Conservation (phyloP, 2,329 filamentous ascomycete species). For the Zasmidium angulare region DNA sequence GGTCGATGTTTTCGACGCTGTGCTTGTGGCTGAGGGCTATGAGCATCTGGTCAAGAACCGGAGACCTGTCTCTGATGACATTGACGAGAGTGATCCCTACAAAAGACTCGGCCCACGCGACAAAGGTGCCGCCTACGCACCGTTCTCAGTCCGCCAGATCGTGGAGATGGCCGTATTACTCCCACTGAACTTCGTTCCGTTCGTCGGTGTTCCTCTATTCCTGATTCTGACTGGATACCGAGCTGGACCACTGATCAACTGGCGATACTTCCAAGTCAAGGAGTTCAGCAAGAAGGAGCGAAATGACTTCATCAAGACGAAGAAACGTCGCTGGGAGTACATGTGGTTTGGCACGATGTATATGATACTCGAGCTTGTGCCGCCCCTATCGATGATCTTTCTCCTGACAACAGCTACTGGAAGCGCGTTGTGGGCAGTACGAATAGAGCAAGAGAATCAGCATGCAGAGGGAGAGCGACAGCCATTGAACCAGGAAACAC, state of each 20-base stretch:
- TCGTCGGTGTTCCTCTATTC: conserved; percentile 80
- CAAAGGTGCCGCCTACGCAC: conserved; percentile 73
- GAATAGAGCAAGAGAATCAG: conserved; percentile 63
- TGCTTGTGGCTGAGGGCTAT: conserved; percentile 71
- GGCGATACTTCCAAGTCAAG: conserved; percentile 81
- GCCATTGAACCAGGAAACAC: conserved; percentile 25
- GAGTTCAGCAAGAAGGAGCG: conserved; percentile 72
- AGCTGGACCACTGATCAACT: conserved; percentile 84
- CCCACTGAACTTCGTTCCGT: conserved; percentile 82
- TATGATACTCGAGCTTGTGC: conserved; percentile 81
- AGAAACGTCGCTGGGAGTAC: conserved; percentile 73
- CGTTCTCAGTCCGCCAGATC: conserved; percentile 89
- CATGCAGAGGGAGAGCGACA: conserved; percentile 5
- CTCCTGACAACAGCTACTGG: conserved; percentile 83
- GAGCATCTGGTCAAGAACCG: conserved; percentile 61
- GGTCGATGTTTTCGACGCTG: conserved; percentile 79
- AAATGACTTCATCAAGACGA: conserved; percentile 65
- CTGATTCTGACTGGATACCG: conserved; percentile 84
- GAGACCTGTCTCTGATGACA: conserved; percentile 67
- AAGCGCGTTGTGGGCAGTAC: conserved; percentile 80
- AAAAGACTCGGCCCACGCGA: conserved; percentile 82
- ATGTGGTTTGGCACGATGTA: conserved; percentile 90
- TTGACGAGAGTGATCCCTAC: conserved; percentile 70
- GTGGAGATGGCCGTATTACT: conserved; percentile 69
- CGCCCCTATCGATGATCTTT: conserved; percentile 90